phyloP scores from a whole-genome alignment of 208 protist species.

The Leishmania aethiopica region DNA sequence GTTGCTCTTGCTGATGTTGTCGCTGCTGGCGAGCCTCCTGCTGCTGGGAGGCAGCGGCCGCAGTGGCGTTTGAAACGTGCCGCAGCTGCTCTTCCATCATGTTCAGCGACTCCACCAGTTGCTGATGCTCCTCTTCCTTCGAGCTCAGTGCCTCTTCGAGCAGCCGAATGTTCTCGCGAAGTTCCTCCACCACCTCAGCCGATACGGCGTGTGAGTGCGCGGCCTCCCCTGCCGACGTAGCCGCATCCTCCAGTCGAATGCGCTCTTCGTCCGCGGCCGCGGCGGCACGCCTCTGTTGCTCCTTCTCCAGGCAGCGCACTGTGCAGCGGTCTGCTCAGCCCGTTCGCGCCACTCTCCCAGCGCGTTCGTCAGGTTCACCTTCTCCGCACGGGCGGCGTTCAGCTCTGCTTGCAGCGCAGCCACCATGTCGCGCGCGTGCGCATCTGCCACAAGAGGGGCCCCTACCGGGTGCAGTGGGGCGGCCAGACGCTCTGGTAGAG shows the following conservation, averaged over 20 bases:
- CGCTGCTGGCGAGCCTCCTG: constrained; percentile 3
- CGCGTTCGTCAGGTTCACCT: not conserved
- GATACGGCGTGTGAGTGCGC: constrained; percentile 5
- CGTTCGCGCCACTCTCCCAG: constrained; percentile 22
- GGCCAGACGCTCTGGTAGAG: not conserved
- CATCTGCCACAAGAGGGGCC: not conserved
- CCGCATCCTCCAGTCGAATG: constrained; percentile 6
- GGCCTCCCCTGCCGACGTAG: not conserved
- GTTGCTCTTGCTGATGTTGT: not conserved
- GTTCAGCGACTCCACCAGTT: constrained; percentile 63
- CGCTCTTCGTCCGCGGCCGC: constrained; percentile 1
- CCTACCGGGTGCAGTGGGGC: not conserved
- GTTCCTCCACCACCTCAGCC: constrained; percentile 20
- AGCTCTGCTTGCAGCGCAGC: constrained; percentile 29
- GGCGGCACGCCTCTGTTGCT: not conserved
- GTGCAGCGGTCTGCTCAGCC: constrained; percentile 25
- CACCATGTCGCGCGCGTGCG: constrained; percentile 2
- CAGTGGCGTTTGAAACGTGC: constrained; percentile 18
- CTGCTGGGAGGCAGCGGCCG: constrained; percentile 11
- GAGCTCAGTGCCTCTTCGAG: constrained; percentile 64
- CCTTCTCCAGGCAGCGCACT: constrained; percentile 15
- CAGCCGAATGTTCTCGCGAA: constrained; percentile 52
- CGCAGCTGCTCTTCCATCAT: constrained; percentile 72
- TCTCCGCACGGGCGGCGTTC: constrained; percentile 9
- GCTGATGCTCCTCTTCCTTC: constrained; percentile 73